Evolutionary conservation across 108 stramenopile genomes (phyloP).

Genomic region (Fistulifera pelliculosa): DNA sequence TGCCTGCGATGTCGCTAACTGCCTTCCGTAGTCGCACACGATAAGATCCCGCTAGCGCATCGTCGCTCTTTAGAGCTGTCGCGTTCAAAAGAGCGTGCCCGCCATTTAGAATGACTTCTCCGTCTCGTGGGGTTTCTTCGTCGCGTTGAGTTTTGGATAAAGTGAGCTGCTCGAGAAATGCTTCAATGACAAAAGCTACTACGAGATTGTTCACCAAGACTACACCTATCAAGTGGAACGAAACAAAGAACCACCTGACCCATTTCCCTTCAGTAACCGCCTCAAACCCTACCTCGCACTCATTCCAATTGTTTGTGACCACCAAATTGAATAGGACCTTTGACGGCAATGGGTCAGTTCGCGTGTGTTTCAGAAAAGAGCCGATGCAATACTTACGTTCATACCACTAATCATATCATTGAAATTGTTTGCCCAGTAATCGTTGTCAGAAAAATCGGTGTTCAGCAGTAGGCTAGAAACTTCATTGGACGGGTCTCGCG

Average conservation of each 20-base stretch:
- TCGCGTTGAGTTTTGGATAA: conserved; percentile 16
- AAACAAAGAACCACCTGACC: conserved; percentile 56
- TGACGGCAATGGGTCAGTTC: too few relatives aligned
- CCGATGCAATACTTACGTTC: conserved; percentile 29
- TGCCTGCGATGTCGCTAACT: too few relatives aligned
- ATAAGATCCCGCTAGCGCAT: too few relatives aligned
- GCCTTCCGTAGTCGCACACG: too few relatives aligned
- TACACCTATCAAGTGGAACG: conserved; percentile 64
- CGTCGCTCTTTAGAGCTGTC: neutral
- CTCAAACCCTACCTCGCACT: conserved; percentile 37
- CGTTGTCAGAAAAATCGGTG: conserved; percentile 45
- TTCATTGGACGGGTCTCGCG: conserved; percentile 49
- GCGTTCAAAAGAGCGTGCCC: conserved; percentile 38
- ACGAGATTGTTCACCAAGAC: conserved; percentile 70
- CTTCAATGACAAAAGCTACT: conserved; percentile 66
- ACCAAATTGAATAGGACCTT: conserved; percentile 53
- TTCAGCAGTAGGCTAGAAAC: conserved; percentile 31
- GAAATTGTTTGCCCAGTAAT: conserved; percentile 81
- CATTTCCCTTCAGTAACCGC: conserved; percentile 28
- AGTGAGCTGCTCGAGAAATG: conserved; percentile 51
- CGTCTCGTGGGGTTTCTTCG: conserved; percentile 28
- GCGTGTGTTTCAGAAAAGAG: too few relatives aligned
- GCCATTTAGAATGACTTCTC: conserved; percentile 42
- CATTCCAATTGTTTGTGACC: conserved; percentile 80
- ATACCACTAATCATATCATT: conserved; percentile 70